Evolutionary conservation across 1,284 basidiomycete species (phyloP).

Genomic region (Quambalaria eucalypti): DNA sequence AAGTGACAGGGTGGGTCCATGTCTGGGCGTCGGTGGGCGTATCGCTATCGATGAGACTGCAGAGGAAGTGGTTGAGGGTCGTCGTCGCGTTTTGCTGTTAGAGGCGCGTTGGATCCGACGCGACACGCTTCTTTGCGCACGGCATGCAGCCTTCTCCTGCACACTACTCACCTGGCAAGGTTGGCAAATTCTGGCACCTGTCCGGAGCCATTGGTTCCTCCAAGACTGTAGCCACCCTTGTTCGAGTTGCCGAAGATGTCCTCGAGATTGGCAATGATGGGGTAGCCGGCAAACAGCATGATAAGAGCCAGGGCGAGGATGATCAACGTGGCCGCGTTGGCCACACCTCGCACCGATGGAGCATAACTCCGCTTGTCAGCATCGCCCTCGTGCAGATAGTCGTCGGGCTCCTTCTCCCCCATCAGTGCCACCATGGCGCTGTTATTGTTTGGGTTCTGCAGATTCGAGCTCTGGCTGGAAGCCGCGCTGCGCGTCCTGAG

Average conservation of each 20-base stretch:
- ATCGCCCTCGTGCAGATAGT: constrained; percentile 1
- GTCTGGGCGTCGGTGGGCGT: constrained; percentile 20
- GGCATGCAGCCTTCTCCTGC: no score
- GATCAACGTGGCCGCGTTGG: constrained; percentile 33
- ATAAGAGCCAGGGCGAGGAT: constrained; percentile 28
- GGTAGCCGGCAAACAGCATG: constrained; percentile 43
- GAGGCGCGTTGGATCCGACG: no score
- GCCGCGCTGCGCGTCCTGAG: neutral
- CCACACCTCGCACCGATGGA: constrained; percentile 25
- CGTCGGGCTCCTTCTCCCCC: constrained; percentile 1
- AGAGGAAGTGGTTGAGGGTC: no score
- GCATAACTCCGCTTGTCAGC: constrained; percentile 21
- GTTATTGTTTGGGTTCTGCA: neutral
- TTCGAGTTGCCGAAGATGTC: constrained; percentile 21
- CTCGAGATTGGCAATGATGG: constrained; percentile 30
- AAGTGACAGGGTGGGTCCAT: constrained; percentile 13
- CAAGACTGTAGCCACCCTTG: constrained; percentile 7
- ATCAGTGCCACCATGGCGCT: neutral
- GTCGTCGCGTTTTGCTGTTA: no score
- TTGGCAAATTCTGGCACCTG: constrained; percentile 9
- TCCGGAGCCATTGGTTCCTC: constrained; percentile 45
- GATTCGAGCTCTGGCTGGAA: neutral
- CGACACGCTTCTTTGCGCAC: no score
- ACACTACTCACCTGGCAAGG: no score
- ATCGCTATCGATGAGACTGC: constrained; percentile 24